Conservation (phyloP, 345 rosid genomes). For the Hibiscus tridactylites region DNA sequence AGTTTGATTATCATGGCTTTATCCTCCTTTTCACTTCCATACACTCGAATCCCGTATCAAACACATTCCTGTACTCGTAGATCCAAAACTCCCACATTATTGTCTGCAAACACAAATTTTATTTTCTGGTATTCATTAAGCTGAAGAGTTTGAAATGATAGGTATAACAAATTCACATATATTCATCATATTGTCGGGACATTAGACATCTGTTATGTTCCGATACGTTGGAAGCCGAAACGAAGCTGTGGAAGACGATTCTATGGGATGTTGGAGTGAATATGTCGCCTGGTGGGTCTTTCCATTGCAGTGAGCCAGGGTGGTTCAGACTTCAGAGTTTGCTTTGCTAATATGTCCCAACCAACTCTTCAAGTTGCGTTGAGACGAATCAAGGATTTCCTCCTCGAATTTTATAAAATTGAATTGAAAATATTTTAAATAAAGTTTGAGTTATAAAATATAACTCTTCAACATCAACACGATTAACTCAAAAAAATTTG, state of each 20-base stretch:
- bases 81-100: not conserved
- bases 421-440: too few species aligned
- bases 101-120: not conserved
- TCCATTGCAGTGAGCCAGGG: constrained; percentile 82
- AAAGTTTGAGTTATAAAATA: too few species aligned
- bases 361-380: constrained; percentile 40
- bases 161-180: too few species aligned
- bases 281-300: constrained; percentile 76
- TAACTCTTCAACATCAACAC: too few species aligned
- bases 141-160: not conserved
- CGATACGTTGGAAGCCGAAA: constrained; percentile 59
- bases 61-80: too few species aligned
- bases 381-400: constrained; percentile 38
- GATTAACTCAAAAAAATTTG: too few species aligned
- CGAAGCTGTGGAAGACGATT: constrained; percentile 54
- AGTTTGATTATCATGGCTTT: too few species aligned
- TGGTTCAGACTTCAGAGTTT: constrained; percentile 73
- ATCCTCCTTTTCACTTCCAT: too few species aligned
- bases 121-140: not conserved
- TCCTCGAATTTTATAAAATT: not conserved
- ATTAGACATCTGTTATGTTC: constrained; percentile 50
- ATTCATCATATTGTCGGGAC: constrained; percentile 10
- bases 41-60: too few species aligned
- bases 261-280: constrained; percentile 59
- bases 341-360: constrained; percentile 64